phyloP scores from a whole-genome alignment of 495 filamentous ascomycete species.

The Antarctomyces pellizariae region DNA sequence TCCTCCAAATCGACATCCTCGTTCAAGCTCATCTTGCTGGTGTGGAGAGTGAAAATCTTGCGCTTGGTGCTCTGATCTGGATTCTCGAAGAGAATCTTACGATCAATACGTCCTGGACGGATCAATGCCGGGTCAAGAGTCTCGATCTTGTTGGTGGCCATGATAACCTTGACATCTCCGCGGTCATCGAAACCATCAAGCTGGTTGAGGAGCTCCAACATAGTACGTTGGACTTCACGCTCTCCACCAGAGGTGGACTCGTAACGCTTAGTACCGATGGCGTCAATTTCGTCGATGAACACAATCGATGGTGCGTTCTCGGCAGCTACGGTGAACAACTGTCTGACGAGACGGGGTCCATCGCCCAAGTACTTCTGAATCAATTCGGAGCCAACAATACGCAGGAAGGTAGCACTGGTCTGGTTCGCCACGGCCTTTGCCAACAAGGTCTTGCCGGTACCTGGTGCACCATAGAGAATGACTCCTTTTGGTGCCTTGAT shows the following conservation, averaged over 20 bases:
- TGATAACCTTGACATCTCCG: conserved; percentile 97
- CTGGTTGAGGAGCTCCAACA: conserved; percentile 96
- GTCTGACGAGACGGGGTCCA: conserved; percentile 78
- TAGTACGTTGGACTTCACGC: conserved; percentile 92
- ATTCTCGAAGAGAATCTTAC: conserved; percentile 98
- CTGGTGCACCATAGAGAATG: conserved; percentile 92
- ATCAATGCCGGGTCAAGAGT: conserved; percentile 92
- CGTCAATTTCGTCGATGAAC: conserved; percentile 99
- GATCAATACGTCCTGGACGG: conserved; percentile 91
- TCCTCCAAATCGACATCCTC: conserved; percentile 94
- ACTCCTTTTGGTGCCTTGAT: conserved; percentile 99
- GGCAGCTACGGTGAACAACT: conserved; percentile 88
- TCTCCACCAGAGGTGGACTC: conserved; percentile 93
- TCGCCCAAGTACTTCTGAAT: conserved; percentile 99
- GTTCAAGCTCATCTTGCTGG: conserved; percentile 92
- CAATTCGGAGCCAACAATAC: conserved; percentile 91
- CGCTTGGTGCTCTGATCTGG: conserved; percentile 98
- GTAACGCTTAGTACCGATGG: conserved; percentile 97
- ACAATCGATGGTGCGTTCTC: conserved; percentile 95
- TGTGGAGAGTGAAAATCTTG: conserved; percentile 99
- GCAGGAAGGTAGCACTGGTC: conserved; percentile 92
- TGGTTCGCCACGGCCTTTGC: conserved; percentile 98
- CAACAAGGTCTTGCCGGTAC: conserved; percentile 91
- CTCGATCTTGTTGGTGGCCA: conserved; percentile 99
- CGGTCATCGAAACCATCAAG: conserved; percentile 97